Evolutionary conservation across 176 grass and related monocot species (phyloP).

Genomic region (Carex littledalei): DNA sequence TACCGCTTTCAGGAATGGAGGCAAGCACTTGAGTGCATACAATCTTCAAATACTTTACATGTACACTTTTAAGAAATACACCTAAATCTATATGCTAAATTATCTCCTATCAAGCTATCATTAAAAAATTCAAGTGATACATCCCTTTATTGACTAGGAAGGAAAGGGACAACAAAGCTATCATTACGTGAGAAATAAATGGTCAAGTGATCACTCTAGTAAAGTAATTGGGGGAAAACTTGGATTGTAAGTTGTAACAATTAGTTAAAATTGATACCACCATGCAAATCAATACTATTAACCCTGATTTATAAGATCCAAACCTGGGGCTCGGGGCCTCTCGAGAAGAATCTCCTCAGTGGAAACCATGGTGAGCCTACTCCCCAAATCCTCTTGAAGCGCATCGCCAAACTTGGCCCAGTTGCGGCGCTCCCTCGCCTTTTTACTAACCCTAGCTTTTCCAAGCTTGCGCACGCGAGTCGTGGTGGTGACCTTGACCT

Average conservation of each 20-base stretch:
- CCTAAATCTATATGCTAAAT: not conserved
- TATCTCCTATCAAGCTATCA: not conserved
- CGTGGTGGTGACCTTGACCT: conserved; percentile 75
- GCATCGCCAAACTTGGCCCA: conserved; percentile 86
- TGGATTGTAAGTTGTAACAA: not conserved
- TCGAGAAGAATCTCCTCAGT: conserved; percentile 86
- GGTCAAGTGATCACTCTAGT: not conserved
- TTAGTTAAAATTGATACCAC: not conserved
- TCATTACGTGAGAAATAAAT: not conserved
- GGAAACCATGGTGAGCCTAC: conserved; percentile 65
- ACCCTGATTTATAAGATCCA: not conserved
- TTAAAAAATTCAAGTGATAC: not conserved
- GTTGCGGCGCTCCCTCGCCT: conserved; percentile 63
- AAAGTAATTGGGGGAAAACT: not conserved
- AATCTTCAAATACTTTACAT: not conserved
- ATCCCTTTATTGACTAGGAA: not conserved
- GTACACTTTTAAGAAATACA: not conserved
- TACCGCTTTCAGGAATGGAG: not conserved
- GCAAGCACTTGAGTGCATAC: not conserved
- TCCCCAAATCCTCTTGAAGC: conserved; percentile 49
- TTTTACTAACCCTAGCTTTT: conserved; percentile 52
- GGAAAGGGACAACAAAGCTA: not conserved
- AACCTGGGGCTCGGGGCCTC: conserved; percentile 71
- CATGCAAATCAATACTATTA: not conserved
- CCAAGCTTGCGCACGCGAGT: conserved; percentile 67